A percentile compares a stretch with the other conserved stretches of the same genome.
These are phyloP conservation scores for Irpex rosettiformis DNA, from an alignment of 1,284 basidiomycete genomes.

Conservation along the genomic window DNA sequence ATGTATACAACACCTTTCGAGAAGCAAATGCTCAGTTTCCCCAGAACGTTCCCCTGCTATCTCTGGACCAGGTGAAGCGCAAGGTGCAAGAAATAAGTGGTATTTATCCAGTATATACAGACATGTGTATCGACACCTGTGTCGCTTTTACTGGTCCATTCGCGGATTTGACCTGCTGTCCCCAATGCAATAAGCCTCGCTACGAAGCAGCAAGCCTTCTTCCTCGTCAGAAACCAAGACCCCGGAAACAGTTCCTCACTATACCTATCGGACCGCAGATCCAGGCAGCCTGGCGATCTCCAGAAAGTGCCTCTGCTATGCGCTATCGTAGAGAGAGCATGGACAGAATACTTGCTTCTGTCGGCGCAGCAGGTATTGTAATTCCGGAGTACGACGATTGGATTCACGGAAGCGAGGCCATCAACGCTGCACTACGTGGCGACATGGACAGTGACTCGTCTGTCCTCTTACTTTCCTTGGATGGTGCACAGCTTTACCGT, in stretches of 20 bases:
- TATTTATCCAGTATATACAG: constrained; percentile 17
- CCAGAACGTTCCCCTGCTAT: constrained; percentile 20
- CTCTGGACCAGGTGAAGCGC: constrained; percentile 21
- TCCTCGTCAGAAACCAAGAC: not conserved
- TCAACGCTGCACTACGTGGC: not conserved
- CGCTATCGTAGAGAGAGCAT: constrained; percentile 15
- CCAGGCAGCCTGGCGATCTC: constrained; percentile 17
- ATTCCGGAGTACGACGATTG: not conserved
- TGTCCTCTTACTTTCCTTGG: constrained; percentile 18
- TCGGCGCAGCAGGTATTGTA: not conserved
- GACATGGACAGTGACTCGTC: not conserved
- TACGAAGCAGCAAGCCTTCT: constrained; percentile 17
- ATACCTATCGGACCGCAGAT: constrained; percentile 25
- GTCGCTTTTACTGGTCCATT: constrained; percentile 27
- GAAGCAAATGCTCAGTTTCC: constrained; percentile 4
- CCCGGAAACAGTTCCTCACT: constrained; percentile 17
- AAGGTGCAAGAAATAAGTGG: constrained; percentile 20
- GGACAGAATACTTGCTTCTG: not conserved
- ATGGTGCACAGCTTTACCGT: constrained; percentile 22
- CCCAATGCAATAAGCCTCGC: constrained; percentile 20
- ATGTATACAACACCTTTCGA: constrained; percentile 19
- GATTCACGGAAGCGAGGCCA: constrained; percentile 1
- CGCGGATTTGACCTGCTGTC: constrained; percentile 20
- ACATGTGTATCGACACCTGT: constrained; percentile 32
- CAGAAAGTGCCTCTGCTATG: constrained; percentile 15